Evolutionary conservation across 1,284 basidiomycete species (phyloP), one percentile per base, ranked within the genome.

Genomic region (Austroboletus rostrupii): DNA sequence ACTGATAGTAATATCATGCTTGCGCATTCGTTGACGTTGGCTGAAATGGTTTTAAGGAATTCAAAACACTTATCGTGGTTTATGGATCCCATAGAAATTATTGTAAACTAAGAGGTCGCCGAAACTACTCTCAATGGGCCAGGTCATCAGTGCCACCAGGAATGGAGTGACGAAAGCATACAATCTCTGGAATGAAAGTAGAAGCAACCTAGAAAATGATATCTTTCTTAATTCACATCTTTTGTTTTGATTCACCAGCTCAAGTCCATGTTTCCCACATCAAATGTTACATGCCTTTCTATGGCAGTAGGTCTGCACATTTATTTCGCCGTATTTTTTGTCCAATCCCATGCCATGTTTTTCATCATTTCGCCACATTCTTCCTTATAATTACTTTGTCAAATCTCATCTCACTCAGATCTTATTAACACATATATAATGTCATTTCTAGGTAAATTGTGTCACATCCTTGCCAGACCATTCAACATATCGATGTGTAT

Each of bases 151-250:
- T 12, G 32, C 44, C 28, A 12, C 40, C 12, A n/a, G 46, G 21
- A 26, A 44, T 38, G 28, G 23, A 43, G 28, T 12, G 31, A 45
- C 19, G 33, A 6, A 19, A 39, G 55, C 67, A 23, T 61, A 78
- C 81, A 69, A 70, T 58, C 70, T 69, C 61, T 28, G 75, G 76
- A 6, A 78, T 77, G 11, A 85, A 62, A 3, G 70, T 68, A 17
- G 74, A 75, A 44, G 83, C 66, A 11, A 88, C 62, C 26, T 63
- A 62, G 9, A 73, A 56, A 26, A 80, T 64, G 2, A 74, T 61
- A 38, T 80, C 75, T 72, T 75, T 48, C 69, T 72, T 28, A 81
- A 45, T 47, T 73, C 68, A 19, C 53, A 55, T 28, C 70, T 72
- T 72, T 3, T 54, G 48, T 13, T 67, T 17, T 56, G 59, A 26